These are phyloP conservation scores for Phytophthora pseudosyringae DNA, from an alignment of 352 stramenopile genomes.

Conservation along the genomic window DNA sequence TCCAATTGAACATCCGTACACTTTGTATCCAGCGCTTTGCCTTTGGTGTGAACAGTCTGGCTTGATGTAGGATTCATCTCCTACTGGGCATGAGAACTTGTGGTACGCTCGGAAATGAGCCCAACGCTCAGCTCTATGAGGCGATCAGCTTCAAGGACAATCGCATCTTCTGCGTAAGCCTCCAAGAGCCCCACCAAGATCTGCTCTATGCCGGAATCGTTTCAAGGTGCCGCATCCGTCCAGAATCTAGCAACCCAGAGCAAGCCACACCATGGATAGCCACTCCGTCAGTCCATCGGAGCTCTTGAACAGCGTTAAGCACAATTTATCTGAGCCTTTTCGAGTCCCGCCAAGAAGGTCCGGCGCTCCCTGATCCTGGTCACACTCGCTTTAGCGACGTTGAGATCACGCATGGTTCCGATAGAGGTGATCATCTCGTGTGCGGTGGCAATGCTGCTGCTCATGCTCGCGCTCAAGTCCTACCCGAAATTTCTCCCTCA, in stretches of 20 bases:
- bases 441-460: constrained; percentile 19
- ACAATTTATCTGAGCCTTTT: neutral
- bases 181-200: constrained; percentile 1
- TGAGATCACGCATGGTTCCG: constrained; percentile 19
- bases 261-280: constrained; percentile 26
- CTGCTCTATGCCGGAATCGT: constrained; percentile 23
- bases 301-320: constrained; percentile 13
- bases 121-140: neutral
- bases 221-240: constrained; percentile 11
- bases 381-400: constrained; percentile 11
- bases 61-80: neutral
- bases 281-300: constrained; percentile 2
- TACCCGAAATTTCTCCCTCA: constrained; percentile 4
- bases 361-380: neutral
- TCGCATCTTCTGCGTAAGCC: neutral
- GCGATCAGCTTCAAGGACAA: neutral
- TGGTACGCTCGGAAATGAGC: neutral
- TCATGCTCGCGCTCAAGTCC: constrained; percentile 28
- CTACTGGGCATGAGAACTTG: neutral
- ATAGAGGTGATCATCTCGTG: constrained; percentile 17
- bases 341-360: neutral
- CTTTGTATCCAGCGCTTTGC: too few species aligned
- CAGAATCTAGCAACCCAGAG: constrained; percentile 23
- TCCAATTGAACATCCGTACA: too few species aligned
- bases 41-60: too few species aligned